Base-by-base conservation (phyloP, 2,329 filamentous ascomycete genomes). In the Microcyclospora tardicrescens region DNA sequence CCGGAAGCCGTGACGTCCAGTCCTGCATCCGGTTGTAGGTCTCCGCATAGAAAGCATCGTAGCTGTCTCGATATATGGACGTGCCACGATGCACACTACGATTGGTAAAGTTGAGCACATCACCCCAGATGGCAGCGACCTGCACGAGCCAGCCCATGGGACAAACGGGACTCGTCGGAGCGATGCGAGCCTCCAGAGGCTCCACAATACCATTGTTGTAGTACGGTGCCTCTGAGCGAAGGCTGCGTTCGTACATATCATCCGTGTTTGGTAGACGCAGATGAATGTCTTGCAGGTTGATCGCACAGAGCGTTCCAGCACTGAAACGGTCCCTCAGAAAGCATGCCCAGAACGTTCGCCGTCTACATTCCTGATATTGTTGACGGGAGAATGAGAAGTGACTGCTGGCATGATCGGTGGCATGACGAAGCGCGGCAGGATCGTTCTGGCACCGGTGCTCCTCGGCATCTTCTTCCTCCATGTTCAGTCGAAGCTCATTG, bases 311-410 rank as follows among this genome's bases (percentile, higher is more conserved):
- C 13, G 60, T 60, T 24, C 76, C 60, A 40, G 60, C 61, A 36
- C 61, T 76, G 43, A 79, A 72, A 35, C 78, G 72, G 62, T 85
- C 81, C 56, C 82, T 69, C 48, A 84, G 62, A 48, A 79, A 82
- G 37, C 75, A 71, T 19, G 76, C 73, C 80, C 80, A 86, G 51
- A 84, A 79, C 0, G 79, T 84, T 40, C 81, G 68, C 45, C 80
- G 69, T 43, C 75, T 70, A 49, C 77, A 79, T 58, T 86, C 81
- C 16, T 71, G 69, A 47, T 78, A 71, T 24, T 61, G 58, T 16
- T 56, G 50, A 8, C 38, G 38, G 3, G 51, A 50, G 14, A 60
- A 40, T 2, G 39, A 47, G 35, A 55, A 60, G 10, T 51, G 48
- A 19, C 42, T 42, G 15, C 41, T 33, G 6, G 39, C 13, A 14